Evolutionary conservation across 139 green algal genomes (phyloP), one percentile per base, ranked within the genome.

Genomic region (Chlamydomonas sp.): DNA sequence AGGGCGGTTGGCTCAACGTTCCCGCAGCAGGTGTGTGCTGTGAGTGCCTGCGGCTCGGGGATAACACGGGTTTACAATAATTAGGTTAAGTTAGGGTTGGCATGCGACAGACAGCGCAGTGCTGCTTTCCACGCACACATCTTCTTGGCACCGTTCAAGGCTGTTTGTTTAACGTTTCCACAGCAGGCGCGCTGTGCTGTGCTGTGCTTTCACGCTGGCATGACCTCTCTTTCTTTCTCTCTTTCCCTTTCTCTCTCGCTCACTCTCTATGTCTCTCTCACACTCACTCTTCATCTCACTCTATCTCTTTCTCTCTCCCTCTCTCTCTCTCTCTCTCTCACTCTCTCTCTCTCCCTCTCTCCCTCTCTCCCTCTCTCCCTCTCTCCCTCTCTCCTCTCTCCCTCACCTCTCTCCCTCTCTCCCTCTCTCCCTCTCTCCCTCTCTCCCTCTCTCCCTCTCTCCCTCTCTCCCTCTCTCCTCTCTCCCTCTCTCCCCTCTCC

Each of bases 1-100:
- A 48, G 74, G 3, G 43, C 65, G 13, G 70, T 89, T 1, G 85
- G 85, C 47, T 76, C 78, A 28, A 81, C 75, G 30, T 89, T 91
- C 61, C 85, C 85, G 22, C 83, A 89, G 74, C 79, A 74, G 13
- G 83, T 73, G 5, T n/a, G n/a, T n/a, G n/a, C 8, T 30, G 20
- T 66, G 31, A 39, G 59, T 39, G 31, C 59, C 59, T n/a, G n/a
- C n/a, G n/a, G n/a, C n/a, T n/a, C n/a, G n/a, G n/a, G n/a, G n/a
- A n/a, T n/a, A n/a, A n/a, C n/a, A n/a, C n/a, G n/a, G n/a, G n/a
- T n/a, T n/a, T n/a, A n/a, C n/a, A n/a, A n/a, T n/a, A n/a, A n/a
- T n/a, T n/a, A n/a, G n/a, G n/a, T n/a, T n/a, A n/a, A n/a, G n/a
- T n/a, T n/a, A n/a, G n/a, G n/a, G n/a, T n/a, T n/a, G n/a, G n/a